Conservation (phyloP, 2,329 filamentous ascomycete genomes). For the Botryosphaeria dothidea region DNA sequence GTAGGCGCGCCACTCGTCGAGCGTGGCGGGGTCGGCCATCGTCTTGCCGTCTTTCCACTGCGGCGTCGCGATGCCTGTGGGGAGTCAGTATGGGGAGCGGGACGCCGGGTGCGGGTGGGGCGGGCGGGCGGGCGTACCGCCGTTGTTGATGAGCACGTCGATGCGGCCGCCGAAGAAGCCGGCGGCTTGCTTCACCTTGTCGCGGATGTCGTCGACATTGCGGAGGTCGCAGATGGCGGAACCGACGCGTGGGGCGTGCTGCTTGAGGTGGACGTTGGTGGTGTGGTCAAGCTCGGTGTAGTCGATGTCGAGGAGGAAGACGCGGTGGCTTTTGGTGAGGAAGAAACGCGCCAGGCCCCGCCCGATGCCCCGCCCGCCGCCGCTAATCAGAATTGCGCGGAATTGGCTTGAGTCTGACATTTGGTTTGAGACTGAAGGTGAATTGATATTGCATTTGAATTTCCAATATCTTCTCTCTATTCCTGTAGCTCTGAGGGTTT, state of each 20-base stretch:
- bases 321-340: slow-evolving; percentile 42
- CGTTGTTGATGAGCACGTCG: slow-evolving; percentile 42
- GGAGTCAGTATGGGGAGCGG: not conserved
- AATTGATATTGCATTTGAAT: no score
- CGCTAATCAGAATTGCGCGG: slow-evolving; percentile 40
- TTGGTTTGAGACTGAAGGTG: no score
- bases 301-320: slow-evolving; percentile 39
- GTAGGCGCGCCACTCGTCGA: slow-evolving; percentile 49
- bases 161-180: slow-evolving; percentile 44
- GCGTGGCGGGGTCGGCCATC: slow-evolving; percentile 46
- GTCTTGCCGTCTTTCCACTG: slow-evolving; percentile 48
- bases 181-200: slow-evolving; percentile 43
- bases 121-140: not conserved
- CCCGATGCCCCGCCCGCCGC: slow-evolving; percentile 51
- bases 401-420: not conserved
- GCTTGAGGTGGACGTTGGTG: slow-evolving; percentile 32
- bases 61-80: slow-evolving; percentile 34
- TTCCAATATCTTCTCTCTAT: no score
- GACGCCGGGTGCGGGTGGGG: not conserved
- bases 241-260: slow-evolving; percentile 30
- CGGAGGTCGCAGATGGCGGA: slow-evolving; percentile 48
- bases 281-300: slow-evolving; percentile 30
- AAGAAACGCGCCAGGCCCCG: slow-evolving; percentile 46
- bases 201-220: slow-evolving; percentile 43
- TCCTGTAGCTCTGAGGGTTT: not conserved